Evolutionary conservation across 805 yeast species (phyloP).

Genomic region (Kodamaea jinghongensis): DNA sequence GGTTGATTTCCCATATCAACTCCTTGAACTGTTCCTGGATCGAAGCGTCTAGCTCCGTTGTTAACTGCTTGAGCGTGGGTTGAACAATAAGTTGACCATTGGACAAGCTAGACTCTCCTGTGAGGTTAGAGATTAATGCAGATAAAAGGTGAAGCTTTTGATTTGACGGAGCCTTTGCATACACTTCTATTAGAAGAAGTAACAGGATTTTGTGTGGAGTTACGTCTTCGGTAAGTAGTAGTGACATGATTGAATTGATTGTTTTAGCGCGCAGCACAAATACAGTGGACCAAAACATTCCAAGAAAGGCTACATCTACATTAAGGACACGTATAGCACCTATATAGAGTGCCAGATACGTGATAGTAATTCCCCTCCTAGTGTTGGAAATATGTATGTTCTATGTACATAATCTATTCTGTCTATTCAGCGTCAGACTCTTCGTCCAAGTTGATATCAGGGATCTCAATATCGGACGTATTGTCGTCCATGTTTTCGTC

Average conservation of each 20-base stretch:
- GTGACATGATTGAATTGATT: slow-evolving; percentile 8
- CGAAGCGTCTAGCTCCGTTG: slow-evolving; percentile 20
- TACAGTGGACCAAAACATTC: no score
- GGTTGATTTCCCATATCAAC: slow-evolving; percentile 42
- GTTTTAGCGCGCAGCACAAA: neutral
- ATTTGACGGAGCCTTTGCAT: slow-evolving; percentile 27
- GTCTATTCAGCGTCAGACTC: slow-evolving; percentile 39
- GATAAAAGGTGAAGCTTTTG: slow-evolving; percentile 12
- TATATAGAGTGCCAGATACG: no score
- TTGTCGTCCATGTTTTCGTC: slow-evolving; percentile 21
- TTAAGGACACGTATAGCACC: no score
- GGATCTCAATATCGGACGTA: slow-evolving; percentile 52
- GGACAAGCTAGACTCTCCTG: neutral
- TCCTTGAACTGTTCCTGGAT: slow-evolving; percentile 26
- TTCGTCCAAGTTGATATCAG: slow-evolving; percentile 42
- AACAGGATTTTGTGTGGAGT: slow-evolving; percentile 57
- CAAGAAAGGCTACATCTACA: no score
- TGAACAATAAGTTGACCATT: slow-evolving; percentile 20
- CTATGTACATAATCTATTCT: no score
- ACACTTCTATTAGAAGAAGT: slow-evolving; percentile 45
- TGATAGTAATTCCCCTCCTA: no score
- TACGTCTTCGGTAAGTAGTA: slow-evolving; percentile 38
- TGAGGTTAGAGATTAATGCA: slow-evolving; percentile 2
- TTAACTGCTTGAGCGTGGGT: slow-evolving; percentile 33
- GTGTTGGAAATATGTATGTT: no score